A percentile compares a stretch with the other conserved stretches of the same genome.
Conservation (phyloP, 768 basidiomycete species). For the Trametes villosa region DNA sequence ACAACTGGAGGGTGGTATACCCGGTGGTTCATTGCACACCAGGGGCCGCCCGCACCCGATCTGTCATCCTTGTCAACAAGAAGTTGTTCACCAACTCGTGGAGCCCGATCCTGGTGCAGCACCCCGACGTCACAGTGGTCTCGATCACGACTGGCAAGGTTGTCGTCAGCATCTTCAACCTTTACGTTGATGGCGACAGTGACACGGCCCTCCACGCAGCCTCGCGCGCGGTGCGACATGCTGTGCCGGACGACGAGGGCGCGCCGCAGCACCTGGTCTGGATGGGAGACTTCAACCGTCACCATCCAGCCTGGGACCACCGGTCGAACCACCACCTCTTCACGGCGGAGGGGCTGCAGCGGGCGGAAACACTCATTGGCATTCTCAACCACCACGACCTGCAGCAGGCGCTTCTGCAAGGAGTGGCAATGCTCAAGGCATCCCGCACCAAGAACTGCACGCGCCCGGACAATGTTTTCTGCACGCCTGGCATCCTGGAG, state of each 20-base stretch:
- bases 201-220: conserved; percentile 25
- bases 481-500: too few species aligned
- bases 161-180: conserved; percentile 38
- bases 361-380: too few species aligned
- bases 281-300: conserved; percentile 29
- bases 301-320: too few species aligned
- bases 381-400: too few species aligned
- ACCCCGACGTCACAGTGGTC: conserved; percentile 36
- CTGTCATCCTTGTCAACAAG: conserved; percentile 21
- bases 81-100: conserved; percentile 18
- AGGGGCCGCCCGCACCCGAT: conserved; percentile 1
- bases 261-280: conserved; percentile 30
- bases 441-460: too few species aligned
- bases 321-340: too few species aligned
- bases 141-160: conserved; percentile 23
- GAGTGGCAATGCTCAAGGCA: too few species aligned
- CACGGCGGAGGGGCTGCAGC: too few species aligned
- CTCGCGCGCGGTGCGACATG: neutral
- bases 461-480: too few species aligned
- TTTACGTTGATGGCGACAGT: conserved; percentile 43
- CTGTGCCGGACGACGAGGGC: too few species aligned
- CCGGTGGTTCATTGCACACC: conserved; percentile 25
- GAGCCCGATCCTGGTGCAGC: conserved; percentile 5
- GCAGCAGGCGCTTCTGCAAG: too few species aligned
- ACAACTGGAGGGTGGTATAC: conserved; percentile 30